Evolutionary conservation across 2,329 filamentous ascomycete species (phyloP).

Genomic region (Fusarium sulawesiense): DNA sequence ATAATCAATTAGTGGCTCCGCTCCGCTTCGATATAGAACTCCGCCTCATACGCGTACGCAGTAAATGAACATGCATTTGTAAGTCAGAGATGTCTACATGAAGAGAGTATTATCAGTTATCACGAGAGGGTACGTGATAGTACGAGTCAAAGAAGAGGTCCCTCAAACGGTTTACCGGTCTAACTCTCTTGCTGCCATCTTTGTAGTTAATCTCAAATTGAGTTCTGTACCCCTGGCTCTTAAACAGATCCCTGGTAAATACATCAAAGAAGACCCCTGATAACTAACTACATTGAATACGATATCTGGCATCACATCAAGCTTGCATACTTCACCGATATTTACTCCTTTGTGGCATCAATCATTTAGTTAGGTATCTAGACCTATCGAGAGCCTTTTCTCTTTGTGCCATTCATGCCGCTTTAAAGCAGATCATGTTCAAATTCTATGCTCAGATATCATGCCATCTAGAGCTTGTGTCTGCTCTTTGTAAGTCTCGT

Average conservation of each 20-base stretch:
- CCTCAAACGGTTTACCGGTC: too few relatives aligned
- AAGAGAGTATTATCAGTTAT: not conserved
- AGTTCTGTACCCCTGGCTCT: not conserved
- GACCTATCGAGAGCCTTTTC: not conserved
- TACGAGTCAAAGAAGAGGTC: too few relatives aligned
- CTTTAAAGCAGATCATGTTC: not conserved
- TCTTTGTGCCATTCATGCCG: not conserved
- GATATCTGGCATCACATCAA: not conserved
- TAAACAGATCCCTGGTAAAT: not conserved
- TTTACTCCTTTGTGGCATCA: not conserved
- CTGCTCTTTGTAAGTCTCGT: not conserved
- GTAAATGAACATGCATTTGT: not conserved
- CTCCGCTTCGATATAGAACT: slow-evolving; percentile 22
- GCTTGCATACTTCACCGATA: not conserved
- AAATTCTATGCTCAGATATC: not conserved
- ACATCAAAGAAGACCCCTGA: not conserved
- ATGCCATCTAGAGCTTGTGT: not conserved
- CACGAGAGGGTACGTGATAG: too few relatives aligned
- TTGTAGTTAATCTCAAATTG: not conserved
- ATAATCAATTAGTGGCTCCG: slow-evolving; percentile 25
- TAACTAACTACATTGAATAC: too few relatives aligned
- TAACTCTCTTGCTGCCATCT: too few relatives aligned
- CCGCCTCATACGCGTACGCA: slow-evolving; percentile 33
- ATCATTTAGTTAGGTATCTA: not conserved
- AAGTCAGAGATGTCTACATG: not conserved